Base-by-base conservation (phyloP, 2,329 filamentous ascomycete genomes). In the Diaporthe aspalathi region DNA sequence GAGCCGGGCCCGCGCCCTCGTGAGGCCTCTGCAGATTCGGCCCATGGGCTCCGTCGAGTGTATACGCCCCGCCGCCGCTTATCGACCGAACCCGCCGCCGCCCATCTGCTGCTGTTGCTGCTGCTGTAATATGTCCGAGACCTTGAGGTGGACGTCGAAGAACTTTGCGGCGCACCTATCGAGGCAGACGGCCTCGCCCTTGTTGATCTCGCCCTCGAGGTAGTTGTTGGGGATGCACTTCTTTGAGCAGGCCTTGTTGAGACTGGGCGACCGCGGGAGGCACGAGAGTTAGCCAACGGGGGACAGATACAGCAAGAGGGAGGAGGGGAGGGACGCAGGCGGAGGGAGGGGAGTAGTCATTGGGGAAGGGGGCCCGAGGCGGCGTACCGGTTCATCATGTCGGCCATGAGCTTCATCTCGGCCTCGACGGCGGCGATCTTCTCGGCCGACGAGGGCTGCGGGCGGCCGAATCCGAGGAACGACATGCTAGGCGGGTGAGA, bases 81-180 rank as follows among this genome's bases (percentile, higher is more conserved):
- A 76, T 50, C 66, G 69, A 11, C 73, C 73, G 22, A 73, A 75
- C 9, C 83, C 87, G n/a, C 82, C 84, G 45, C 84, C 87, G 50
- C 84, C 88, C 72, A 90, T 89, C 78, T 89, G 89, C 74, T 89
- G 87, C 79, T 90, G 89, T 62, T 93, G 93, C 83, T 97, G 93
- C 75, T 92, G 90, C 85, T 98, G 94, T 91, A 98, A 94, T 85
- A 97, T 94, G 85, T 98, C 95, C 79, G 93, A 95, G 72, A 98
- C 94, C 87, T 98, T 98, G 87, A 97, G 91, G 83, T 97, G 97
- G 79, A 97, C 95, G 78, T 98, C 95, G 85, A 99, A 98, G 87
- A 98, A 99, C 87, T 99, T 99, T 80, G 93, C 89, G 71, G 97
- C 93, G 85, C 97, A 99, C 79, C 96, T 94, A 86, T 99, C 96